Percentiles rank a stretch among this genome's conserved stretches.
Evolutionary conservation across 108 stramenopile genomes (phyloP).

Genomic region (Discostella pseudostelligera): DNA sequence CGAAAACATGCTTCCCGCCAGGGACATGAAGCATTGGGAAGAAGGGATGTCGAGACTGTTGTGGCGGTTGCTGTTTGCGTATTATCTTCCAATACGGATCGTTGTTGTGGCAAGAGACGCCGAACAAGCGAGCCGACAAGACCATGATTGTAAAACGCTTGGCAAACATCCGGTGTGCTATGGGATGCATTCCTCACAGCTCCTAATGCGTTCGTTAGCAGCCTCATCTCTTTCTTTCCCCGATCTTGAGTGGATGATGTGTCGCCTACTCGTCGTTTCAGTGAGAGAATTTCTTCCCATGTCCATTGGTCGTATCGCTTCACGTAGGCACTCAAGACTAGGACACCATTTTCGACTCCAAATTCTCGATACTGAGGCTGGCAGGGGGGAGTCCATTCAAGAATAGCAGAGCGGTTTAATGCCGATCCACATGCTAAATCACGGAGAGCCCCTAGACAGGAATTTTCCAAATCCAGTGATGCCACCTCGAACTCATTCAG

Average conservation of each 20-base stretch:
- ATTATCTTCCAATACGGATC: slow-evolving; percentile 8
- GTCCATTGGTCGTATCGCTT: slow-evolving; percentile 33
- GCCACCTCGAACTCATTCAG: slow-evolving; percentile 22
- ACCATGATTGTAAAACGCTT: slow-evolving; percentile 31
- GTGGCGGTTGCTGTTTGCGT: background rate
- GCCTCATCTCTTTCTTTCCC: slow-evolving; percentile 44
- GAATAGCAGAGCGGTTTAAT: slow-evolving; percentile 44
- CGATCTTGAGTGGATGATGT: slow-evolving; percentile 8
- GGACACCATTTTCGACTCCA: slow-evolving; percentile 30
- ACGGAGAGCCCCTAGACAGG: slow-evolving; percentile 45
- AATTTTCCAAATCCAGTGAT: slow-evolving; percentile 34
- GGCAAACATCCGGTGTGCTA: slow-evolving; percentile 47
- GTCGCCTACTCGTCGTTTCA: slow-evolving; percentile 4
- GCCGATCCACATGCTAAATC: slow-evolving; percentile 55
- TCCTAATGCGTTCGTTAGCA: slow-evolving; percentile 49
- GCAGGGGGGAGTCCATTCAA: slow-evolving; percentile 30
- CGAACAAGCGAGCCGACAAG: slow-evolving; percentile 36
- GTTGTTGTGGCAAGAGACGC: slow-evolving; percentile 23
- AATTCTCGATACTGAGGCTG: background rate
- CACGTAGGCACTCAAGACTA: slow-evolving; percentile 32
- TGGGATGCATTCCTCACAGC: slow-evolving; percentile 51
- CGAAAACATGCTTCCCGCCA: slow-evolving; percentile 56
- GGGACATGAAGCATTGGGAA: slow-evolving; percentile 28
- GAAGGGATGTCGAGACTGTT: background rate
- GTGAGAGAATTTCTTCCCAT: slow-evolving; percentile 44